These are phyloP conservation scores for Pestalotiopsis sp. DNA, from an alignment of 2,329 filamentous ascomycete genomes.

Conservation along the genomic window DNA sequence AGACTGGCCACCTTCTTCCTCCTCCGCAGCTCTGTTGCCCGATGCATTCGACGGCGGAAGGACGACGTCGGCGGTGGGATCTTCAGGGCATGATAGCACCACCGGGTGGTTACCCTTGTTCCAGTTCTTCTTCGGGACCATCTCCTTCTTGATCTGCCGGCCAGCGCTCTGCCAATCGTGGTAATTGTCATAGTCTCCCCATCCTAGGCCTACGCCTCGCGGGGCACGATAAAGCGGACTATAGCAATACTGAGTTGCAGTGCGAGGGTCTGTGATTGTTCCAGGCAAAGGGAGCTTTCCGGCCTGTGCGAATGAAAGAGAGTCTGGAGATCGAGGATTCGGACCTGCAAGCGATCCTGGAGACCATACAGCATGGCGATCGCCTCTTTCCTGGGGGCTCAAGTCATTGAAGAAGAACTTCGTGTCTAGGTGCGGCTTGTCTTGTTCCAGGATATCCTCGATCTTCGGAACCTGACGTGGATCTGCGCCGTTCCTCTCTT, in stretches of 20 bases:
- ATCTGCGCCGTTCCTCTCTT: not conserved
- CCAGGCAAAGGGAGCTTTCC: not conserved
- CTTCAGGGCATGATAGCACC: not conserved
- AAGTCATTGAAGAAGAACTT: not conserved
- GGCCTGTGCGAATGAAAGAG: not conserved
- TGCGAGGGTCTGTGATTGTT: not conserved
- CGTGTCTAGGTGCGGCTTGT: not conserved
- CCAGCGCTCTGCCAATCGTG: not conserved
- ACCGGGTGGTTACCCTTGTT: not conserved
- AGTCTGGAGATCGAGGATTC: not conserved
- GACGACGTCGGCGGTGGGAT: not conserved
- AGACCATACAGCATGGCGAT: not conserved
- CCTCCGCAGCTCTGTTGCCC: no score
- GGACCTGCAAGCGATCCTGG: not conserved
- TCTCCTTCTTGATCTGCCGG: not conserved
- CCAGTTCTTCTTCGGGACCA: not conserved
- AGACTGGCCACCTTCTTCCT: no score
- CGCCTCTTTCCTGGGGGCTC: not conserved
- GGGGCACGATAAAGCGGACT: not conserved
- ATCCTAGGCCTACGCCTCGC: not conserved
- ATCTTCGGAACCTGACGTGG: not conserved
- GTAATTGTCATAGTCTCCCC: not conserved
- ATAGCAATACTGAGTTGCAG: not conserved
- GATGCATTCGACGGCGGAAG: not conserved
- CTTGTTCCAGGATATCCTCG: not conserved